Base-by-base conservation (phyloP, 1,139 yeast genomes). In the Candida tetrigidarum region DNA sequence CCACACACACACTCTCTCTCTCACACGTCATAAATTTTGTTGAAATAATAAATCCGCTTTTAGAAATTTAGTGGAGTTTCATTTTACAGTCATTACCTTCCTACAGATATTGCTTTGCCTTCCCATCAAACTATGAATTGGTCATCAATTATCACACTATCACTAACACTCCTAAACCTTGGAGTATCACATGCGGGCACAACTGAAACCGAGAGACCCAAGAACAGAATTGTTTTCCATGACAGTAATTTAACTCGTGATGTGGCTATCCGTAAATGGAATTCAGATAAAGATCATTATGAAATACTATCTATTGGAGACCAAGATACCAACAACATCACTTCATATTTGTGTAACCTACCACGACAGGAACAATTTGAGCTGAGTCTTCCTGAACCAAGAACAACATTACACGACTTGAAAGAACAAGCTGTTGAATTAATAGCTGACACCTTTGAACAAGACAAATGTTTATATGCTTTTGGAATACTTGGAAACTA, bases 401-500 rank as follows among this genome's bases (percentile, higher is more conserved):
- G 25, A 3, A 28, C 38, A 1, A 29, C 51, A 2, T 28, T 38
- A 5, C 32, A 34, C 15, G 50, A 50, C 26, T 43, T 51, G 25
- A 46, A 45, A 39, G 23, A 38, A 5, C 45, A 57, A 48, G 61
- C 66, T 45, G 42, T 61, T 33, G 39, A 53, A 2, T 46, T 56
- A 6, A 47, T 71, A 9, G 37, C 50, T 5, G 46, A 50, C 4
- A 50, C 66, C 3, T 63, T 69, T 47, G 44, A 60, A 6, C 51
- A 59, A 8, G 44, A 56, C 2, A 42, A 50, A 4, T 71, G 77
- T 49, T 47, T 74, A 65, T 62, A 53, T 68, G 60, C 60, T 1
- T 62, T 66, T 36, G 71, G 69, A 26, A 50, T 62, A 4, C 66
- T 63, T 42, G 68, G 71, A 11, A 83, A 80, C 5, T 86, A 84